phyloP scores from a whole-genome alignment of 2,329 filamentous ascomycete genomes.

The Grosmannia serpens region DNA sequence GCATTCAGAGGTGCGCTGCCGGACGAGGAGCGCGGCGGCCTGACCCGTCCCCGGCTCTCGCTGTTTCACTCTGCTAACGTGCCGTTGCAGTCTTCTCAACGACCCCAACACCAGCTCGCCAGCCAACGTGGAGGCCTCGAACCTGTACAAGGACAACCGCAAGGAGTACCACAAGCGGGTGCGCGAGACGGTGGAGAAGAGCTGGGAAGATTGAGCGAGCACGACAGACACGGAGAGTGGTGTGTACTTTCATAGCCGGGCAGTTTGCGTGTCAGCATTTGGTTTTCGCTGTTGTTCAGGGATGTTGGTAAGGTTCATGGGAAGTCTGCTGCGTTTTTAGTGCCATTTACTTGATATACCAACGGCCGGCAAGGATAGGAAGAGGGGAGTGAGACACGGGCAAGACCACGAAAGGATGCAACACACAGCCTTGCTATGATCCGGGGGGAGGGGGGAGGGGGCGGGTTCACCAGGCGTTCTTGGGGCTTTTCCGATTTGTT shows the following conservation, averaged over 20 bases:
- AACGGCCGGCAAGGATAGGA: not conserved
- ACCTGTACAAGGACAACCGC: slow-evolving; percentile 95
- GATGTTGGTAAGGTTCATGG: not conserved
- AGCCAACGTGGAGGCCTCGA: slow-evolving; percentile 95
- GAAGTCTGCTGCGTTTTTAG: not conserved
- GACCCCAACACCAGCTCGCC: slow-evolving; percentile 98
- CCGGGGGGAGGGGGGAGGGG: too few relatives aligned
- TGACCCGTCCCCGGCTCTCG: not conserved
- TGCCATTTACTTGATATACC: not conserved
- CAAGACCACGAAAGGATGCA: not conserved
- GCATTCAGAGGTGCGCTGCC: slow-evolving; percentile 72
- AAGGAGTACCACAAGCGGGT: slow-evolving; percentile 95
- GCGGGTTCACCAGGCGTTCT: not conserved
- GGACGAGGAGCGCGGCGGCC: not conserved
- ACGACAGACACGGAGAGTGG: too few relatives aligned
- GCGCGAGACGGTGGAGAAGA: slow-evolving; percentile 95
- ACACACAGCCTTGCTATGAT: not conserved
- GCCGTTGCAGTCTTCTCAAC: slow-evolving; percentile 68
- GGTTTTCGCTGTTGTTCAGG: not conserved
- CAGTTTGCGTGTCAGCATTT: not conserved
- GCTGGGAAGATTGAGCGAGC: slow-evolving; percentile 77
- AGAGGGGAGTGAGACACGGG: not conserved
- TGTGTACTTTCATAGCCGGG: too few relatives aligned
- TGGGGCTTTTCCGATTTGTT: not conserved
- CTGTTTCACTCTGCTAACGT: slow-evolving; percentile 16